Evolutionary conservation across 495 filamentous ascomycete species (phyloP), one percentile per base, ranked within the genome.

Genomic region (Lichina pygmaea): DNA sequence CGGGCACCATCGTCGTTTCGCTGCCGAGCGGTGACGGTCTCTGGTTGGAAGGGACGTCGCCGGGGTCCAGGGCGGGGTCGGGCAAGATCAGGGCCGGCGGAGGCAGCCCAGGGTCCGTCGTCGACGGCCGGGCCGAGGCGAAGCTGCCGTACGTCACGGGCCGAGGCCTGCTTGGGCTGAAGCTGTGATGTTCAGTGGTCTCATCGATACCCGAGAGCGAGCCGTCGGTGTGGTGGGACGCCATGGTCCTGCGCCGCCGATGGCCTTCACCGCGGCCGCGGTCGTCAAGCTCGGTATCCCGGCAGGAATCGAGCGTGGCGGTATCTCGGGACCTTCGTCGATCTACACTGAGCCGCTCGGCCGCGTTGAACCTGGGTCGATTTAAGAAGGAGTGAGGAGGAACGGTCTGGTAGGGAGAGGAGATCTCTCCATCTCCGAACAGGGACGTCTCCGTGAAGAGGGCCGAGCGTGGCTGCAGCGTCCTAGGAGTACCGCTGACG

Each of bases 11-110:
- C 10, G 36, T 15, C 36, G 13, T 39, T 15, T 39, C 36, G 13
- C 36, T 66, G 52, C 43, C 66, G 68, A 0, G 57, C 54, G 46
- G 34, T 33, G 36, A 41, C 13, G 38, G 52, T 11, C 45, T 45
- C 34, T 44, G 41, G 8, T 38, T 46, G 34, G 11, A 44, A 12
- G 8, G 17, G 13, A 9, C 32, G 7, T 46, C 44, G 10, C 58
- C 51, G 32, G 62, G 65, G 45, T 71, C 61, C 34, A 85, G 60
- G 6, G 82, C 81, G 12, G 85, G 79, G 43, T 68, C 80, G 0
- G 85, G 85, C 10, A 93, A 66, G 50, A 78, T 70, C 6, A 77
- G 64, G 1, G 58, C 66, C 15, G 62, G 66, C n/a, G 61, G 57
- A 33, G 64, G 62, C 17, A 61, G 60, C 24, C 51, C 55, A 12